Base-by-base conservation (phyloP, 1,284 basidiomycete genomes). In the Sporisorium scitamineum region DNA sequence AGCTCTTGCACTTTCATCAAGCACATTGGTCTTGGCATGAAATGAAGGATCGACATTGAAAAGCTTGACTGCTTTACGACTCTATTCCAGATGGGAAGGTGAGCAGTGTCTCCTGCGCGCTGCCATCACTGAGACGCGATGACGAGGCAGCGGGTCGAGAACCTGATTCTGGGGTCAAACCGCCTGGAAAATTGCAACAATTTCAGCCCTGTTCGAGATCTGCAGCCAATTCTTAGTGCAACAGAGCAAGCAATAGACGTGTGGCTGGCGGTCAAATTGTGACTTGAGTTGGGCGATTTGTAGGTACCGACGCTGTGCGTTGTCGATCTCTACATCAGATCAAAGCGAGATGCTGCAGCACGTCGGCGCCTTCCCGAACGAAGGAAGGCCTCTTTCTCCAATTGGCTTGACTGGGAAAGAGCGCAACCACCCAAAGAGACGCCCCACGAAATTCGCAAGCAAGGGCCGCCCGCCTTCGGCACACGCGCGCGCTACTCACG, bases 281-380 rank as follows among this genome's bases (percentile, higher is more conserved):
- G 26, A 24, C 8, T 27, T 48, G 27, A 7, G 47, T 18, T 20
- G n/a, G 41, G 41, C 26, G 47, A 4, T 31, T 27, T 11, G 48
- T 20, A 42, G 8, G 41, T 20, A n/a, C n/a, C n/a, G n/a, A 14
- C 24, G 48, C 48, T 29, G 27, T 50, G 48, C 48, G 20, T 31
- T 13, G 48, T n/a, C 20, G 48, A 50, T 50, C 48, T 50, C 9
- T 31, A 29, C 47, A 48, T 14, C 47, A 18, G 26, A n/a, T 29
- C 27, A 24, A 26, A 18, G 47, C 47, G 47, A 48, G 47, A 48
- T 48, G 47, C 27, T 48, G 47, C 47, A 29, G 47, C 18, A 39
- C 18, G 16, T 39, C 37, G 37, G 37, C 37, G 37, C 39, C 39
- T 42, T 42, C 39, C 39, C 39, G n/a, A 42, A 20, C 13, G 34